Evolutionary conservation across 169 alveolate species (phyloP).

Genomic region (Plasmodium cynomolgi): DNA sequence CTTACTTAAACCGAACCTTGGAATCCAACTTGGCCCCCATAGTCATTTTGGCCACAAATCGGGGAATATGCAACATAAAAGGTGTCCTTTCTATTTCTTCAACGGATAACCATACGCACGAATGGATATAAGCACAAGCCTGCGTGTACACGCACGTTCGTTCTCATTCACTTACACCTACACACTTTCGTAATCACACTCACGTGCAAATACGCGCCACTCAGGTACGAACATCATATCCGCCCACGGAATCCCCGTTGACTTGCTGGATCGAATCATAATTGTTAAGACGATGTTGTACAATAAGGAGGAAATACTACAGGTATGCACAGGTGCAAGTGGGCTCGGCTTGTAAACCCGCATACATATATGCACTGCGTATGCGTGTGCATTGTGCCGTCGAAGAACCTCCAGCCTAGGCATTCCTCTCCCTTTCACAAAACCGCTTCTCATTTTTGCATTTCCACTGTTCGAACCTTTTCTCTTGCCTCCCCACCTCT

Average conservation of each 20-base stretch:
- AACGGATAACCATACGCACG: not conserved
- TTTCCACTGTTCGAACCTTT: not conserved
- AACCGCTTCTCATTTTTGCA: not conserved
- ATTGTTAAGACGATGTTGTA: constrained; percentile 97
- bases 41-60: constrained; percentile 97
- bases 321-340: constrained; percentile 22
- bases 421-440: not conserved
- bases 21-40: constrained; percentile 97
- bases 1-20: constrained; percentile 96
- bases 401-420: not conserved
- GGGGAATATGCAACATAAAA: constrained; percentile 92
- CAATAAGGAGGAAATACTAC: constrained; percentile 90
- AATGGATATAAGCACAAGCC: not conserved
- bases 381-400: not conserved
- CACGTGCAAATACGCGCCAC: constrained; percentile 20
- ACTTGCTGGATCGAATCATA: constrained; percentile 96
- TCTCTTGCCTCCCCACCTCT: not conserved
- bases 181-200: constrained; percentile 46
- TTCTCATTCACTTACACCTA: not conserved
- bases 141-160: not conserved
- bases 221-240: constrained; percentile 97
- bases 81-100: constrained; percentile 20
- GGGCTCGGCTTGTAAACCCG: not conserved
- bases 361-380: constrained; percentile 2
- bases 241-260: constrained; percentile 99